Percentiles rank a stretch among this genome's conserved stretches.
These are phyloP conservation scores for Colletotrichum lini DNA, from an alignment of 2,329 filamentous ascomycete species.

Conservation along the genomic window DNA sequence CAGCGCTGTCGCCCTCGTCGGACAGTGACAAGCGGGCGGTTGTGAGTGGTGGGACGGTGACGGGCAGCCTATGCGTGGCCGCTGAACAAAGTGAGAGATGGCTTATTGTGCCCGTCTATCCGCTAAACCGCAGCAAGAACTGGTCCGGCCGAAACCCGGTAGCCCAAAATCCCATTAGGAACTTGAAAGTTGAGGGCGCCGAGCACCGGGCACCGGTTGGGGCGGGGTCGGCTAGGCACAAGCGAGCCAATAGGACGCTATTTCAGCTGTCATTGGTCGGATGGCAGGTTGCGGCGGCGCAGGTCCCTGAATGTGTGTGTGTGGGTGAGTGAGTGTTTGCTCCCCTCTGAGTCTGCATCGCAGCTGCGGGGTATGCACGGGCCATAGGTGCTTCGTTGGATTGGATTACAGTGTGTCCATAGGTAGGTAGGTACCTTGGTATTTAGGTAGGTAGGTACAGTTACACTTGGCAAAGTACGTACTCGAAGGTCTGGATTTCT, in stretches of 20 bases:
- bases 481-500: background rate
- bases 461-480: no score
- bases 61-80: background rate
- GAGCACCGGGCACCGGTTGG: slow-evolving; percentile 3
- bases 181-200: background rate
- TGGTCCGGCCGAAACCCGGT: background rate
- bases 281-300: background rate
- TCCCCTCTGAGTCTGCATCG: background rate
- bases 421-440: no score
- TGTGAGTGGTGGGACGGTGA: slow-evolving; percentile 23
- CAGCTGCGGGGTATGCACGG: slow-evolving; percentile 11
- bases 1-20: slow-evolving; percentile 9
- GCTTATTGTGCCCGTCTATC: background rate
- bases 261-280: background rate
- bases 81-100: background rate
- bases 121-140: slow-evolving; percentile 10
- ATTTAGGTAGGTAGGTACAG: no score
- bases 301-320: background rate
- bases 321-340: no score
- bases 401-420: background rate
- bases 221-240: slow-evolving; percentile 6
- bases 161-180: slow-evolving; percentile 8
- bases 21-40: slow-evolving; percentile 11
- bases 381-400: background rate
- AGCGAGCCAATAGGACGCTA: slow-evolving; percentile 33